Conservation (phyloP, 1,284 basidiomycete genomes). For the Rhodotorula sp. region DNA sequence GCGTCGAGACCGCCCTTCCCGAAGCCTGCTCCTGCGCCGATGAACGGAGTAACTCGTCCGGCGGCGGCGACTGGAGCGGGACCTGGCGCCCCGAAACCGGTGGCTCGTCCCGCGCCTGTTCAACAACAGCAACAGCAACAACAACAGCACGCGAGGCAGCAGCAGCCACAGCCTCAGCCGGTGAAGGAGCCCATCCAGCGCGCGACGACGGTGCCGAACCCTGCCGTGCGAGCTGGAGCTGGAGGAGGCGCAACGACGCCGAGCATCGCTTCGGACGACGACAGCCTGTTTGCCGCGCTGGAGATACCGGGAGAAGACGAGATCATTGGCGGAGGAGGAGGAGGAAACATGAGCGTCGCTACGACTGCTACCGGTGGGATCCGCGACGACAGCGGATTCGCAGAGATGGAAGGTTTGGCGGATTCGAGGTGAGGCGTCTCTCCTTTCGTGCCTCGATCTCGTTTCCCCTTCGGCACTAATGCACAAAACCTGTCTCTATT, state of each 20-base stretch:
- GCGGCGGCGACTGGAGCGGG: too few species aligned
- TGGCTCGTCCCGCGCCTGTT: too few species aligned
- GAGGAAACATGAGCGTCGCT: background rate
- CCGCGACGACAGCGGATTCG: constrained; percentile 17
- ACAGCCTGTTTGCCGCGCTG: constrained; percentile 8
- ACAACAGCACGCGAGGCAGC: too few species aligned
- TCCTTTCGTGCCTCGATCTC: background rate
- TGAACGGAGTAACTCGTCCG: too few species aligned
- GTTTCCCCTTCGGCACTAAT: background rate
- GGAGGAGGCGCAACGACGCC: background rate
- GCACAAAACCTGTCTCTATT: too few species aligned
- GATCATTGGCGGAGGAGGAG: too few species aligned
- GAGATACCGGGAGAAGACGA: background rate
- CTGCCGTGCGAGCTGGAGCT: background rate
- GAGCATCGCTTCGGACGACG: constrained; percentile 3
- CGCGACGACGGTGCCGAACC: constrained; percentile 10
- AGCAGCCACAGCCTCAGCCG: background rate
- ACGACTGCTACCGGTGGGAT: background rate
- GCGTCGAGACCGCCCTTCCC: too few species aligned
- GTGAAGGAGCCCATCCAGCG: constrained; percentile 3
- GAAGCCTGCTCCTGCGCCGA: too few species aligned
- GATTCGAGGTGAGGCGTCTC: background rate
- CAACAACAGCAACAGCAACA: too few species aligned
- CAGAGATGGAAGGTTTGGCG: constrained; percentile 5
- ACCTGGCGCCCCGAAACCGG: too few species aligned